Base-by-base conservation (phyloP, 1,139 yeast genomes). In the Zygosaccharomyces sapae region DNA sequence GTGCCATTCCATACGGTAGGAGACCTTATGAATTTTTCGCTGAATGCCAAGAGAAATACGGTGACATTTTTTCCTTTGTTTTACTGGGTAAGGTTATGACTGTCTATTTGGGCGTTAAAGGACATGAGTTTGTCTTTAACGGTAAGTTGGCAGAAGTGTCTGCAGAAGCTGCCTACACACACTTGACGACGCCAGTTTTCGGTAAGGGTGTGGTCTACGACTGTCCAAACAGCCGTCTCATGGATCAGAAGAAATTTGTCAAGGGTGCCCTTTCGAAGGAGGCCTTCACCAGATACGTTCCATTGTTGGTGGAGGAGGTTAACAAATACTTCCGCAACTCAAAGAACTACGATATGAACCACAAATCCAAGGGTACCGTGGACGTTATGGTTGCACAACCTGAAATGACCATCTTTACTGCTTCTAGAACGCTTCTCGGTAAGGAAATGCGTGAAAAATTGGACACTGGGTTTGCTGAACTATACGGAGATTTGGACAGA, bases 191-290 rank as follows among this genome's bases (percentile, higher is more conserved):
- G 9, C 98, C 98, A 13, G 97, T 89, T 24, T 92, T 92, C 61
- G 98, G 98, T 58, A 81, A 89, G 66, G 98, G 97, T 56, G 98
- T 92, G 47, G 85, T 92, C 50, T 92, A 92, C 67, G 98, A 92
- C 70, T 92, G 97, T 70, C 89, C 98, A 53, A 94, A 94, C 72
- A 72, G 81, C 62, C 81, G 89, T 58, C 78, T 92, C 61, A 94
- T 92, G 98, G 98, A 92, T 69, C 98, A 92, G 70, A 92, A 94
- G 80, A 92, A 89, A 74, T 92, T 92, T 63, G 95, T 94, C 55
- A 92, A 92, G 71, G 77, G 80, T 50, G 95, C 97, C 16, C 77
- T 92, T 58, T 85, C 96, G 36, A 79, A 79, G 55, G 97, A 88
- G 43, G 81, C 95, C 2, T 94, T 92, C 73, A 78, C 79, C 59